Evolutionary conservation across 495 filamentous ascomycete genomes (phyloP).

Genomic region (Platismatia glauca): DNA sequence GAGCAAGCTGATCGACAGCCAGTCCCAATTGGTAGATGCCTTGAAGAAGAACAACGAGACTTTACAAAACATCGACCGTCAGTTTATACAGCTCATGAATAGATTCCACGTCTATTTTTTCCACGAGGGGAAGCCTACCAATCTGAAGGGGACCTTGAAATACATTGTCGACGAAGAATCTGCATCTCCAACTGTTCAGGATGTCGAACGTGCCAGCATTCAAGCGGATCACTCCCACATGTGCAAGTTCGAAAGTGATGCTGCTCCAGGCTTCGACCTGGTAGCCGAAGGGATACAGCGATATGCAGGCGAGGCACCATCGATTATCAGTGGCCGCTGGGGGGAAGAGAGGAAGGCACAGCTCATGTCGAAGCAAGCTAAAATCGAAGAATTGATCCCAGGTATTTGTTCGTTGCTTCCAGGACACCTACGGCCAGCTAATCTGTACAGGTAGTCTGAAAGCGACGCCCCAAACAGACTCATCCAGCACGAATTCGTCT

Average conservation of each 20-base stretch:
- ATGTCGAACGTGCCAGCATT: conserved; percentile 68
- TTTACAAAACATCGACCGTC: conserved; percentile 68
- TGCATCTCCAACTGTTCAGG: conserved; percentile 63
- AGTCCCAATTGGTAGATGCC: conserved; percentile 59
- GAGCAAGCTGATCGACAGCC: conserved; percentile 59
- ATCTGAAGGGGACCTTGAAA: conserved; percentile 46
- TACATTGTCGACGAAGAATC: conserved; percentile 66
- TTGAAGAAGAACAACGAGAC: conserved; percentile 72
- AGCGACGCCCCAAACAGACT: conserved; percentile 20
- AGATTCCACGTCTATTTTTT: conserved; percentile 66
- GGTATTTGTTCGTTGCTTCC: conserved; percentile 4
- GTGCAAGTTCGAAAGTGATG: conserved; percentile 73
- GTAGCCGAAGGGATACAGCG: conserved; percentile 62
- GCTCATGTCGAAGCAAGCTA: conserved; percentile 32
- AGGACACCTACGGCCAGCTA: background rate
- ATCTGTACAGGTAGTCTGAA: conserved; percentile 19
- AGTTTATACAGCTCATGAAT: conserved; percentile 64
- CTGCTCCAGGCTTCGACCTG: conserved; percentile 63
- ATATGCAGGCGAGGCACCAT: conserved; percentile 54
- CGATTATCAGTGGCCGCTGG: conserved; percentile 54
- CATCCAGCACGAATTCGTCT: conserved; percentile 15
- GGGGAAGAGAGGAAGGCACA: conserved; percentile 50
- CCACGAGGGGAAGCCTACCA: conserved; percentile 59
- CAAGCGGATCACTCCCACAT: conserved; percentile 79
- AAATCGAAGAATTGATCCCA: conserved; percentile 21